Evolutionary conservation across 176 grass and related monocot genomes (phyloP).

Genomic region (Zoysia pacifica): DNA sequence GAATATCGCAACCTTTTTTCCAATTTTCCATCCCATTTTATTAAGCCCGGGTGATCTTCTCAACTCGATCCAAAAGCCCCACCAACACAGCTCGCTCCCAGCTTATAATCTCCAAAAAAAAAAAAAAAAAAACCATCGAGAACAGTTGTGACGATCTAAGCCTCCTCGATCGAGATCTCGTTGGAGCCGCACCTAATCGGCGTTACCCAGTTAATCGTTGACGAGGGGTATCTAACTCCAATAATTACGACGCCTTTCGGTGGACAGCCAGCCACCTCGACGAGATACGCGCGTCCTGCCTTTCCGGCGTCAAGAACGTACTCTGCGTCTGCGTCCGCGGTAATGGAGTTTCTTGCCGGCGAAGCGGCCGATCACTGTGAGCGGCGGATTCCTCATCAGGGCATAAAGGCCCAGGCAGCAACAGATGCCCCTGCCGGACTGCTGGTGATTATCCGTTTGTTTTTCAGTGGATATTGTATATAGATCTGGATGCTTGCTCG

Average conservation of each 20-base stretch:
- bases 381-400: background rate
- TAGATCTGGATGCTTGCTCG: background rate
- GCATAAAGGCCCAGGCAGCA: slow-evolving; percentile 21
- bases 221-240: background rate
- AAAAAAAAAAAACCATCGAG: no score
- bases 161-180: background rate
- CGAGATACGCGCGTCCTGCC: background rate
- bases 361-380: background rate
- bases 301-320: slow-evolving; percentile 16
- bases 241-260: slow-evolving; percentile 42
- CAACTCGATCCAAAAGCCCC: no score
- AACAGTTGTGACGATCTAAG: background rate
- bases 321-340: background rate
- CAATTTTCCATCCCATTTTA: background rate
- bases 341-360: slow-evolving; percentile 4
- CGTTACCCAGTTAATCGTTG: background rate
- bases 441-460: background rate
- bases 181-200: background rate
- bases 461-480: background rate
- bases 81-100: no score
- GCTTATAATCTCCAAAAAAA: no score
- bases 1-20: background rate
- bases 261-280: background rate
- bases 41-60: no score
- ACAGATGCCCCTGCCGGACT: background rate